A percentile compares a stretch with the other conserved stretches of the same genome.
These are phyloP conservation scores for Lonicera japonica DNA, from an alignment of 129 eudicot species.

Conservation along the genomic window DNA sequence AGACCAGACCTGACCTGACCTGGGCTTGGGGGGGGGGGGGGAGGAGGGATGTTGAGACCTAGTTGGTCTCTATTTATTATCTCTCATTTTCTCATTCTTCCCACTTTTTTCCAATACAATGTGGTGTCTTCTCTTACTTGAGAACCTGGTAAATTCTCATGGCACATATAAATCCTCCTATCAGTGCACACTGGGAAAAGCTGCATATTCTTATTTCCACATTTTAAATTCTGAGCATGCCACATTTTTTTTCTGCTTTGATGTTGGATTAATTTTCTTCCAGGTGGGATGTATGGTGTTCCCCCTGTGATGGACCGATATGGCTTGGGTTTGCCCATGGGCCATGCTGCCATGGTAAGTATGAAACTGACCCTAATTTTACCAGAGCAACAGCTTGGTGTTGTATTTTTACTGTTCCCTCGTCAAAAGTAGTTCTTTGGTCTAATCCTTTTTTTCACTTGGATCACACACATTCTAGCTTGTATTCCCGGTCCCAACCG, in stretches of 20 bases:
- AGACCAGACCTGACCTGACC: no score
- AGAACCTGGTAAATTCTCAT: no score
- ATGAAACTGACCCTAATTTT: background rate
- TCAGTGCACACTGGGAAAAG: no score
- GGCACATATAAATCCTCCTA: no score
- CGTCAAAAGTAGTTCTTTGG: background rate
- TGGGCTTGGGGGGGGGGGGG: no score
- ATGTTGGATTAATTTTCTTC: background rate
- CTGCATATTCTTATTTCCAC: background rate
- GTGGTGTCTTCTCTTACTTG: no score
- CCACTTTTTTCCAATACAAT: no score
- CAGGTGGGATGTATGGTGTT: slow-evolving; percentile 79
- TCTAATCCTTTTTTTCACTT: background rate
- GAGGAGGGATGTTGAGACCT: no score
- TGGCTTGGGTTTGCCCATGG: slow-evolving; percentile 72
- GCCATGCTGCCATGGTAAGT: slow-evolving; percentile 61
- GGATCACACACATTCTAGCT: background rate
- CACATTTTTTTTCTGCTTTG: background rate
- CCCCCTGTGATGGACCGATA: slow-evolving; percentile 88
- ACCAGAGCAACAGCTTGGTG: background rate
- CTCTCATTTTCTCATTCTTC: no score
- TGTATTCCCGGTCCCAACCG: no score
- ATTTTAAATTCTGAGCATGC: background rate
- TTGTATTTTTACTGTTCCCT: no score
- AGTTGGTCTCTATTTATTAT: no score